Evolutionary conservation across 139 green algal genomes (phyloP), one percentile per base, ranked within the genome.

Genomic region (Penium margaritaceum): DNA sequence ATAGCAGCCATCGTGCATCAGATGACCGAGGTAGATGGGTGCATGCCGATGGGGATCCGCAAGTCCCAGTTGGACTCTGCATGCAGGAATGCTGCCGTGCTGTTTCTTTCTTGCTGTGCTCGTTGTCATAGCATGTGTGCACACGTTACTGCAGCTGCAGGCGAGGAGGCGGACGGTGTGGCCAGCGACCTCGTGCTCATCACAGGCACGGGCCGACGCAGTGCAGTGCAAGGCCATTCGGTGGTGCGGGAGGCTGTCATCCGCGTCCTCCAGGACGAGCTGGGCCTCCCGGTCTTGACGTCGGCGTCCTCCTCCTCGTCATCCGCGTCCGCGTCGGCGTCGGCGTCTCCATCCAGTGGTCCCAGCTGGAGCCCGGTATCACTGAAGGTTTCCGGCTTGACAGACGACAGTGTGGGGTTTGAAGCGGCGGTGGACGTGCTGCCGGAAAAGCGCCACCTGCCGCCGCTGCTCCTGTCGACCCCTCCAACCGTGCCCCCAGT

Each of bases 241-340:
- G 66, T 69, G 47, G 39, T 69, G 51, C 47, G 53, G 6, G 51
- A 74, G 30, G 66, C 47, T 5, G 66, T 74, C n/a, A 30, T 38
- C 0, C 66, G 69, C 21, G 19, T 74, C 43, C 33, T 74, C 21
- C 29, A 74, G 29, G 54, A 36, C 5, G 66, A 74, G 43, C 66
- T 74, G 4, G 53, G 66, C 3, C 62, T 69, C 21, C 62, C 62
- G 6, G 36, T 69, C 19, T 9, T 55, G 0, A 17, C n/a, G n/a
- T n/a, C n/a, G n/a, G n/a, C n/a, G n/a, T n/a, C 53, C 53, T 30
- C 9, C 53, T 35, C 12, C 53, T 14, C 53, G 14, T 32, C 21
- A 12, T 6, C 53, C 21, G 15, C 9, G 6, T 17, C 6, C 21
- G 53, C 21, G 9, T 17, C n/a, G 9, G 14, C 24, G 6, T 6